phyloP scores from a whole-genome alignment of 352 stramenopile species.

The Pythium volutum region DNA sequence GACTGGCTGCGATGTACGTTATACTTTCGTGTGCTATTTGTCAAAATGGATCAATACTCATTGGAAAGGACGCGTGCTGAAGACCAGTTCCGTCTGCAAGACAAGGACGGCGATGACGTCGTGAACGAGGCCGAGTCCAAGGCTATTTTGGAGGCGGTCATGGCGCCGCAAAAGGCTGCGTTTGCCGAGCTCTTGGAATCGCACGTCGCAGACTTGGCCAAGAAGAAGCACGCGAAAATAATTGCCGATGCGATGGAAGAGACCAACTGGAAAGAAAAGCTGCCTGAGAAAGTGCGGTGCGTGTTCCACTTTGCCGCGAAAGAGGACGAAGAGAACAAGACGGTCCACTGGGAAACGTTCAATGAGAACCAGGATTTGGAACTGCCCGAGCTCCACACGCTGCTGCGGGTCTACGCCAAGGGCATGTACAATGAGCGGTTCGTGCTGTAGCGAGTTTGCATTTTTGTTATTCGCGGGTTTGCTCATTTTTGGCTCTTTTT shows the following conservation, averaged over 20 bases:
- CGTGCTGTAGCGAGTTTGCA: background rate
- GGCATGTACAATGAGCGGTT: constrained; percentile 65
- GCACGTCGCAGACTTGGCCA: constrained; percentile 37
- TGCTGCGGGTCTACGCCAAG: constrained; percentile 66
- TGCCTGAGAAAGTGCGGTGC: constrained; percentile 72
- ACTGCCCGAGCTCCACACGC: constrained; percentile 54
- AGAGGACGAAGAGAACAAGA: constrained; percentile 52
- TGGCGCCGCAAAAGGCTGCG: constrained; percentile 51
- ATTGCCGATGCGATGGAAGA: constrained; percentile 48
- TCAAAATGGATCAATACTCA: background rate
- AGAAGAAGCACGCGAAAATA: constrained; percentile 57
- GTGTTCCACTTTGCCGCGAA: constrained; percentile 72
- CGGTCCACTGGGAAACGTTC: constrained; percentile 55
- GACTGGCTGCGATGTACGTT: constrained; percentile 18
- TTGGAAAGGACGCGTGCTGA: background rate
- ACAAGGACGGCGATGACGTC: constrained; percentile 47
- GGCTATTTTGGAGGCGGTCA: constrained; percentile 55
- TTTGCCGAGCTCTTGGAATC: constrained; percentile 57
- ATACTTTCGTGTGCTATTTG: background rate
- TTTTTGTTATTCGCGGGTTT: background rate
- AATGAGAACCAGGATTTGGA: constrained; percentile 56
- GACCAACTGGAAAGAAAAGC: constrained; percentile 67
- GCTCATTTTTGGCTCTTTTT: background rate
- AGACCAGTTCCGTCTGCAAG: constrained; percentile 64
- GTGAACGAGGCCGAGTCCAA: constrained; percentile 59